Evolutionary conservation across 768 basidiomycete species (phyloP).

Genomic region (Gelatoporia subvermispora): DNA sequence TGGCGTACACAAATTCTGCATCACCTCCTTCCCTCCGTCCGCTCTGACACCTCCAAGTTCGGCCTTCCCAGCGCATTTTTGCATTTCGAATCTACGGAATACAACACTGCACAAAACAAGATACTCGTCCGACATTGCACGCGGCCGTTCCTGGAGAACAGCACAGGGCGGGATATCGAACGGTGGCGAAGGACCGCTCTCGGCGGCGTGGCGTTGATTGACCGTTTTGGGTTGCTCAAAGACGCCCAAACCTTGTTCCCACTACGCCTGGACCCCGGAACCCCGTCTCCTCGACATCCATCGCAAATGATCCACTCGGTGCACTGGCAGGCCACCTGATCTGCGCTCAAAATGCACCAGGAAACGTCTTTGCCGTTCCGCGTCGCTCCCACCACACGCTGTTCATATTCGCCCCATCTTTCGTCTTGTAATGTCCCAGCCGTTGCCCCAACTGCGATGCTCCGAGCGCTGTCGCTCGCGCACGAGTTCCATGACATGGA

Average conservation of each 20-base stretch:
- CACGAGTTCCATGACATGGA: no score
- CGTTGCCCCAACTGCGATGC: no score
- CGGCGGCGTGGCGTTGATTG: constrained; percentile 26
- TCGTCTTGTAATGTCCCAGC: no score
- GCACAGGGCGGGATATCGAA: background rate
- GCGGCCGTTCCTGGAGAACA: background rate
- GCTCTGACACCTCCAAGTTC: background rate
- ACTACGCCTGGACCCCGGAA: constrained; percentile 23
- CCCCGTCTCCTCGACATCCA: background rate
- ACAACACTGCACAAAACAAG: background rate
- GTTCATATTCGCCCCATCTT: no score
- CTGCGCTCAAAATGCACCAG: no score
- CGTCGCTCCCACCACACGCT: no score
- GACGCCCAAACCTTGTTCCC: constrained; percentile 23
- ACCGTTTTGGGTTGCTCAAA: constrained; percentile 16
- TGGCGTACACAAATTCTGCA: constrained; percentile 3
- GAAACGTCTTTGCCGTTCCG: no score
- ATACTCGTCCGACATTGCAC: background rate
- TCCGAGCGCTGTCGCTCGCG: no score
- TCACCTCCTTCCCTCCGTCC: background rate
- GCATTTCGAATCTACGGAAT: background rate
- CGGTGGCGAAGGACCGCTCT: constrained; percentile 6
- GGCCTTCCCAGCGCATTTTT: background rate
- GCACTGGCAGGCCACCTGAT: no score
- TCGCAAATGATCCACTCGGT: no score